Evolutionary conservation across 2,329 filamentous ascomycete species (phyloP), one percentile per base, ranked within the genome.

Genomic region (Neonectria magnoliae): DNA sequence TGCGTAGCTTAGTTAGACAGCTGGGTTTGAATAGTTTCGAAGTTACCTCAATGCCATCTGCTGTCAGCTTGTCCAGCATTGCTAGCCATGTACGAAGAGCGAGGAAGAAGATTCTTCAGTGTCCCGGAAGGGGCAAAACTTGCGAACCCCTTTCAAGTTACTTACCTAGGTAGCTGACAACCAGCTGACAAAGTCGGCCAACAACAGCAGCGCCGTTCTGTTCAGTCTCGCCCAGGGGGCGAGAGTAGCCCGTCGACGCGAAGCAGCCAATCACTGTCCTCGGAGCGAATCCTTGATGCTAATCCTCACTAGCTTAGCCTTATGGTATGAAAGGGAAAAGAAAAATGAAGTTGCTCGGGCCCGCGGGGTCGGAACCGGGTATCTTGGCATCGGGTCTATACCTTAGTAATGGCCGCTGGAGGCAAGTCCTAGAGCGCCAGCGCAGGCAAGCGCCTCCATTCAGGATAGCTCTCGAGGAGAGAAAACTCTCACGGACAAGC

Each of bases 21-120:
- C 63, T 61, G 59, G 56, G 57, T 29, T 69, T 41, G 29, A 62
- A 47, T 68, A 44, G 53, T 52, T 44, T 33, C 25, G 53, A 51
- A 63, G 50, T 55, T 60, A 60, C 41, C 51, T 60, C 48, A 41
- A 20, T 38, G 54, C 48, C 54, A 53, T 48, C 53, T 36, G 38
- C 18, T 22, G 18, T 57, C 13, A 36, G 56, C 33, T 41, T 42
- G 10, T 16, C n/a, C 20, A 22, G n/a, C 42, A 16, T 20, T 36
- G 42, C 36, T 47, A 22, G 41, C 25, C 25, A 25, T 25, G 25
- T 25, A 25, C 25, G 25, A 25, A 25, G 5, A 5, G 25, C 41
- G n/a, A 33, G 3, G n/a, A 51, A 29, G 27, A 48, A 16, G 14
- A 38, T 14, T 38, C 36, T n/a, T 38, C 5, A 38, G 14, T 8